Conservation (phyloP, 768 basidiomycete species). For the Paxillus involutus region DNA sequence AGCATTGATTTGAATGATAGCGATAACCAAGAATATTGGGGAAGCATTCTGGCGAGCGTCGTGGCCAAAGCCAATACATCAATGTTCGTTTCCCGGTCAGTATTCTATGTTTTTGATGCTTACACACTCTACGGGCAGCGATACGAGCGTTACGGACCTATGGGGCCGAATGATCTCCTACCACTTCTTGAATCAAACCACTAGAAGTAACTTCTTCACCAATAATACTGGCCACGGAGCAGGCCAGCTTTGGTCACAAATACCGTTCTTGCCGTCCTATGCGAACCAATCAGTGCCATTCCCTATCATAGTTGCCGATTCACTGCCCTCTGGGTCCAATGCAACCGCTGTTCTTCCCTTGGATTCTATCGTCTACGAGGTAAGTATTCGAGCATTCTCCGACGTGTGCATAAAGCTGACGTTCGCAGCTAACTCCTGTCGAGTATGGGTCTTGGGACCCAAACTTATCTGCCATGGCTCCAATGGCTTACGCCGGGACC, state of each 20-base stretch:
- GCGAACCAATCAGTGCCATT: slow-evolving; percentile 54
- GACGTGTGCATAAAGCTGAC: slow-evolving; percentile 3
- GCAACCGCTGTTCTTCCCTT: slow-evolving; percentile 38
- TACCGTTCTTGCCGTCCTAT: slow-evolving; percentile 52
- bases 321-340: slow-evolving; percentile 46
- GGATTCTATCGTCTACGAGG: slow-evolving; percentile 58
- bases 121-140: slow-evolving; percentile 33
- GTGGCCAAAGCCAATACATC: slow-evolving; percentile 53
- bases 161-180: slow-evolving; percentile 67
- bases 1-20: slow-evolving; percentile 46
- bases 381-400: slow-evolving; percentile 27
- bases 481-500: slow-evolving; percentile 64
- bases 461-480: slow-evolving; percentile 65
- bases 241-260: slow-evolving; percentile 67
- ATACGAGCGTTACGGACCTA: slow-evolving; percentile 64
- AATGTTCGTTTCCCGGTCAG: slow-evolving; percentile 40
- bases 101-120: background rate
- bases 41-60: slow-evolving; percentile 53
- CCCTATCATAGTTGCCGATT: slow-evolving; percentile 64
- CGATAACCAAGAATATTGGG: slow-evolving; percentile 52
- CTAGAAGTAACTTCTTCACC: slow-evolving; percentile 56
- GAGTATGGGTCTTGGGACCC: slow-evolving; percentile 79
- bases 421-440: slow-evolving; percentile 51
- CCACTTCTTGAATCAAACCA: slow-evolving; percentile 72
- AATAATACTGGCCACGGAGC: slow-evolving; percentile 64